Evolutionary conservation across 2,329 filamentous ascomycete species (phyloP), one percentile per base, ranked within the genome.

Genomic region (Cryphonectria naterciae): DNA sequence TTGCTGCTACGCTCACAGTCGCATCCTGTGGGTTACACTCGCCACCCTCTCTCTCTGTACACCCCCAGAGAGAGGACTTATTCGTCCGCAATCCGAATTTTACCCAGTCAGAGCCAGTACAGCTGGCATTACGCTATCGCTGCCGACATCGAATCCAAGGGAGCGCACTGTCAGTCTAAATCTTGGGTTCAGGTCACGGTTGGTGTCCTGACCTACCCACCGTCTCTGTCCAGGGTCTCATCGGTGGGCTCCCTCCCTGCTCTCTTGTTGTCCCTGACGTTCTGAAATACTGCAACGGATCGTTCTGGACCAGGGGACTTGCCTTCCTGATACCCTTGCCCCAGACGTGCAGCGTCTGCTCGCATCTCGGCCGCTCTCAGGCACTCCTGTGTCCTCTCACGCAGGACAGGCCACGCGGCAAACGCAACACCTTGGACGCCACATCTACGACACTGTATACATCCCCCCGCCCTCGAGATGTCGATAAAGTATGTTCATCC

Each of bases 401-500:
- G 25, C n/a, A 32, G 52, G 52, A 39, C 10, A 65, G 25, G 28
- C 28, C 54, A 58, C 54, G 25, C 28, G 28, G 54, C 19, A 28
- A 22, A 35, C 25, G n/a, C 56, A 35, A 15, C 43, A 35, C 15
- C 65, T 41, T 52, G 8, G 35, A 58, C 39, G 35, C 37, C 41
- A 35, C 58, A 68, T 39, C 58, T 39, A 52, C 58, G 56, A 68
- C 56, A 25, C 32, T 49, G 56, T 54, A 54, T 52, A 61, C 43
- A 35, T 56, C 58, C 39, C 63, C 79, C 76, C 65, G 78, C 77
- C 72, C 75, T 77, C 77, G 83, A 78, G 78, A 86, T 86, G 85
- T 86, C 85, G 79, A 85, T 86, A 84, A 86, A 86, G 85, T 86
- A 82, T 83, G 83, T 82, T 77, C 78, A 70, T 70, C 61, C 52